Conservation (phyloP, 257 asterid genomes). For the Solanum lignicaule region DNA sequence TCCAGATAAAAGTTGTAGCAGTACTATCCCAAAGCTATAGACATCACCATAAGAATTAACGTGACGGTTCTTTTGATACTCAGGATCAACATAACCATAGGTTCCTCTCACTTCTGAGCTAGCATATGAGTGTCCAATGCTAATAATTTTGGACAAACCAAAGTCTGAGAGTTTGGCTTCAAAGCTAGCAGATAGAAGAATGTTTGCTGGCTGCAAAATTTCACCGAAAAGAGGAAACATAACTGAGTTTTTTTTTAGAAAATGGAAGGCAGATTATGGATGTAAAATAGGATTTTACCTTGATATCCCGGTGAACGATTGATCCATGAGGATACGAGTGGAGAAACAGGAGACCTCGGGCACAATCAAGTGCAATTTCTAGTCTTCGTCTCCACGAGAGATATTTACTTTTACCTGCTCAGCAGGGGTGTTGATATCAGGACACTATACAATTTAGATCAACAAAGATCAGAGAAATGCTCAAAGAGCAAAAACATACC, state of each 20-base stretch:
- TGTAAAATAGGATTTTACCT: conserved; percentile 17
- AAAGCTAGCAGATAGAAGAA: conserved; percentile 45
- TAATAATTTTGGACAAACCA: conserved; percentile 67
- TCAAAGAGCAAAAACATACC: conserved; percentile 17
- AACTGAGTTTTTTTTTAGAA: not conserved
- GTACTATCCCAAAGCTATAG: conserved; percentile 70
- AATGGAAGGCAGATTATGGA: not conserved
- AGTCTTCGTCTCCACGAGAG: conserved; percentile 62
- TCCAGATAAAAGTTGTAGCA: conserved; percentile 66
- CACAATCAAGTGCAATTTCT: conserved; percentile 56
- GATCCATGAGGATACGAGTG: conserved; percentile 63
- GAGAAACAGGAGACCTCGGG: conserved; percentile 63
- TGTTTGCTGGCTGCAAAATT: conserved; percentile 65
- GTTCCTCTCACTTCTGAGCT: conserved; percentile 88
- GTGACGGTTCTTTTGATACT: conserved; percentile 57
- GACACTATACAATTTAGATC: not conserved
- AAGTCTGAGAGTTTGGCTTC: conserved; percentile 65
- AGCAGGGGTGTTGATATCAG: not conserved
- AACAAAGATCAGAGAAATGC: not conserved
- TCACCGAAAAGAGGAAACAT: not conserved
- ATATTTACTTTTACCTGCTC: conserved; percentile 42
- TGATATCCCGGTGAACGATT: conserved; percentile 73
- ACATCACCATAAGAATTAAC: conserved; percentile 74
- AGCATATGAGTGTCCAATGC: conserved; percentile 52
- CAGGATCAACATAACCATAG: conserved; percentile 85